A percentile compares a stretch with the other conserved stretches of the same genome.
These are phyloP conservation scores for Aspergillus sp. DNA, from an alignment of 2,329 filamentous ascomycete species.

Conservation along the genomic window DNA sequence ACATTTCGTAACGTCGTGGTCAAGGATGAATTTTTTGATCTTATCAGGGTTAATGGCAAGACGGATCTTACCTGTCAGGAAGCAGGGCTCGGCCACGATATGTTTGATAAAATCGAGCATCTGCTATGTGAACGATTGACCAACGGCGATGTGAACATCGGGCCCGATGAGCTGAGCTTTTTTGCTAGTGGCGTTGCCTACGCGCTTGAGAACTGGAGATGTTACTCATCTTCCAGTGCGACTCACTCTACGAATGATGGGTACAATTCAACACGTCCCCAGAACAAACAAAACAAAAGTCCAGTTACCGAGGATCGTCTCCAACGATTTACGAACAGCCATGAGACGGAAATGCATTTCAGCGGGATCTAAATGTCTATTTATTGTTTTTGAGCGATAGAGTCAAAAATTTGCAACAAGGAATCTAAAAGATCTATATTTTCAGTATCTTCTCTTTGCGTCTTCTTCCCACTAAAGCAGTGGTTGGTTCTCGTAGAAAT, in stretches of 20 bases:
- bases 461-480: neutral
- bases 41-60: slow-evolving; percentile 30
- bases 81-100: slow-evolving; percentile 15
- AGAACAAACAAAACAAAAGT: neutral
- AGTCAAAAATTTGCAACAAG: neutral
- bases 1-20: slow-evolving; percentile 42
- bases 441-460: neutral
- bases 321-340: slow-evolving; percentile 5
- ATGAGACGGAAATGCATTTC: slow-evolving; percentile 1
- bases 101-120: slow-evolving; percentile 37
- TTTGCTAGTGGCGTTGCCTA: slow-evolving; percentile 40
- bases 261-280: neutral
- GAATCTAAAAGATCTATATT: neutral
- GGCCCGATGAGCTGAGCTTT: slow-evolving; percentile 40
- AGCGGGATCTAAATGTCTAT: neutral
- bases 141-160: slow-evolving; percentile 30
- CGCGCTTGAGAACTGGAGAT: slow-evolving; percentile 28
- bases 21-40: slow-evolving; percentile 36
- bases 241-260: neutral
- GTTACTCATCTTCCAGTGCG: neutral
- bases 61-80: slow-evolving; percentile 16
- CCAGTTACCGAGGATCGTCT: neutral
- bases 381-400: neutral
- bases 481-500: neutral
- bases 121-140: slow-evolving; percentile 36